phyloP scores from a whole-genome alignment of 805 yeast species.

The Suhomyces tanzawaensis region DNA sequence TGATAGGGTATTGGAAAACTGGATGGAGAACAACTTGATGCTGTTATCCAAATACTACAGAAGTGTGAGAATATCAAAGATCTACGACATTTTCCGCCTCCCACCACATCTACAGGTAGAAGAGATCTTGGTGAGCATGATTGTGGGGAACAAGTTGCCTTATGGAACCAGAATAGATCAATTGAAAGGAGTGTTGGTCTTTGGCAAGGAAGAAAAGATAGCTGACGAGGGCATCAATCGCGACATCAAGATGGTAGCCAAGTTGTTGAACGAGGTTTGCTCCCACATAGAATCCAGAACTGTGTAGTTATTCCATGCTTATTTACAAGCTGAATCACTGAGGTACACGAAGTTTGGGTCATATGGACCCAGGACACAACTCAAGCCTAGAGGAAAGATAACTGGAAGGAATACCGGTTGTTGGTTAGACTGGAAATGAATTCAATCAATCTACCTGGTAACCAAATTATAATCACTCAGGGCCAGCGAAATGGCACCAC shows the following conservation, averaged over 20 bases:
- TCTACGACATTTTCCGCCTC: constrained; percentile 18
- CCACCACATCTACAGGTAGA: constrained; percentile 20
- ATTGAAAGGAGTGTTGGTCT: constrained; percentile 20
- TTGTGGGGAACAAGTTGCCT: constrained; percentile 31
- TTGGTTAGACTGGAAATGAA: too few species aligned
- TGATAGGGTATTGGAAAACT: constrained; percentile 8
- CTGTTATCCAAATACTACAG: constrained; percentile 29
- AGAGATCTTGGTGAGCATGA: constrained; percentile 32
- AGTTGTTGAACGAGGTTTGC: constrained; percentile 20
- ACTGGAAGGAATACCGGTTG: too few species aligned
- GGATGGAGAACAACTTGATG: constrained; percentile 30
- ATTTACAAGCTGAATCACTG: not conserved
- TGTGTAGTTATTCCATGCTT: too few species aligned
- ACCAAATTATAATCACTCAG: too few species aligned
- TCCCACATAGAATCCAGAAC: not conserved
- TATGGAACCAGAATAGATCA: constrained; percentile 34
- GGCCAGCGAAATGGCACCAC: too few species aligned
- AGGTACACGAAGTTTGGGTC: too few species aligned
- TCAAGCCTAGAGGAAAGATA: too few species aligned
- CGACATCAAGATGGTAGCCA: constrained; percentile 29
- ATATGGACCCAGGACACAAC: too few species aligned
- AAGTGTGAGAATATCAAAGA: constrained; percentile 20
- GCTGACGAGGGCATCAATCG: constrained; percentile 13
- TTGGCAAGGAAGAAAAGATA: constrained; percentile 16
- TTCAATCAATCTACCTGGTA: too few species aligned